Percentiles rank a stretch among this genome's conserved stretches.
These are phyloP conservation scores for Cucurbita maxima DNA, from an alignment of 306 rosid genomes.

Conservation along the genomic window DNA sequence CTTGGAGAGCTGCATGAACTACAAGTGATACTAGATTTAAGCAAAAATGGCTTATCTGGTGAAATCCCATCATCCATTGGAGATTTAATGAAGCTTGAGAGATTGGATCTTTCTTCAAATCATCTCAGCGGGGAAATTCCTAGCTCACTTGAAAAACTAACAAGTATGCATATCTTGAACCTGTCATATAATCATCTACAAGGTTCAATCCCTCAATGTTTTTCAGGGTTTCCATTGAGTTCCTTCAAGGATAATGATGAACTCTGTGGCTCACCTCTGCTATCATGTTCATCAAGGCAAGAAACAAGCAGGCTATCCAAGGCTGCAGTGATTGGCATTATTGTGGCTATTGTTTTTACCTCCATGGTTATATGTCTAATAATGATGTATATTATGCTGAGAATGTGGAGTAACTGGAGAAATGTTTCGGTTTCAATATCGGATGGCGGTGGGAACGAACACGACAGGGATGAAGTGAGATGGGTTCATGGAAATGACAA, in stretches of 20 bases:
- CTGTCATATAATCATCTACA: conserved; percentile 59
- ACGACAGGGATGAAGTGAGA: conserved; percentile 18
- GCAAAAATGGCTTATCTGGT: conserved; percentile 48
- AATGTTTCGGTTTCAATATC: conserved; percentile 45
- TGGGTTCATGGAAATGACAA: conserved; percentile 25
- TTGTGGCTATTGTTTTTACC: conserved; percentile 64
- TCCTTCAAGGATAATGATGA: conserved; percentile 56
- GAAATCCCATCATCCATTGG: conserved; percentile 66
- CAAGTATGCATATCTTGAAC: conserved; percentile 71
- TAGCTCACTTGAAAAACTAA: conserved; percentile 48
- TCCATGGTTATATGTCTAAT: conserved; percentile 56
- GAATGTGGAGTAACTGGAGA: conserved; percentile 89
- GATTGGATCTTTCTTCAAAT: conserved; percentile 67
- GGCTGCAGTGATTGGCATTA: conserved; percentile 40
- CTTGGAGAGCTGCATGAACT: conserved; percentile 58
- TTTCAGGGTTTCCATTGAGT: conserved; percentile 52
- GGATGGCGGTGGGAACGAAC: conserved; percentile 29
- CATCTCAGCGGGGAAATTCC: conserved; percentile 57
- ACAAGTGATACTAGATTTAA: conserved; percentile 73
- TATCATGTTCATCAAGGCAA: conserved; percentile 25
- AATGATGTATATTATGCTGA: conserved; percentile 64
- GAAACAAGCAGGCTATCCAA: conserved; percentile 38
- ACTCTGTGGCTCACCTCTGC: conserved; percentile 60
- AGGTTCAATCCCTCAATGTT: conserved; percentile 57
- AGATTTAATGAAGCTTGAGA: conserved; percentile 64